These are phyloP conservation scores for Trichoderma asperelloides DNA, from an alignment of 495 filamentous ascomycete genomes.

Conservation along the genomic window DNA sequence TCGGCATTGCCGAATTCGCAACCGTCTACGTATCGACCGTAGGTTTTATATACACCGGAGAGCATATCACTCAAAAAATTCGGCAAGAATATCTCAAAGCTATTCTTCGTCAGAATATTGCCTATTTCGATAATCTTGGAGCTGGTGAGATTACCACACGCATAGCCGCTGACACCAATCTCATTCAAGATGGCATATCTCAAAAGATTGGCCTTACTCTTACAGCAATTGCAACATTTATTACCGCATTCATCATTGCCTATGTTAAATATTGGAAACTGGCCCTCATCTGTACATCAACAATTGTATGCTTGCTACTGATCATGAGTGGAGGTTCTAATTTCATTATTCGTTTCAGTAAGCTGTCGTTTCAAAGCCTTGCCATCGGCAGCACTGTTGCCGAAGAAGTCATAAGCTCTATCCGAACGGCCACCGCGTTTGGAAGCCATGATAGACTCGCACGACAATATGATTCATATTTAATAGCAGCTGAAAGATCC, in stretches of 20 bases:
- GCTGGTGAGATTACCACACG: conserved; percentile 81
- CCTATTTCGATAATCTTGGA: conserved; percentile 28
- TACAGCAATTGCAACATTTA: conserved; percentile 64
- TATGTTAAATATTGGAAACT: conserved; percentile 81
- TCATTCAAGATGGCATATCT: conserved; percentile 26
- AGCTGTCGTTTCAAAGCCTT: conserved; percentile 65
- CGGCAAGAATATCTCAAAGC: conserved; percentile 26
- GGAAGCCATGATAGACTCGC: conserved; percentile 85
- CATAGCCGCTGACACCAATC: conserved; percentile 20
- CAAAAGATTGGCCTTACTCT: conserved; percentile 76
- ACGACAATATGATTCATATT: conserved; percentile 68
- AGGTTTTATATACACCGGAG: conserved; percentile 15
- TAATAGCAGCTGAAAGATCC: conserved; percentile 63
- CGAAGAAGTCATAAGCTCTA: conserved; percentile 90
- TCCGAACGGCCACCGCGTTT: conserved; percentile 89
- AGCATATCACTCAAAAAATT: conserved; percentile 19
- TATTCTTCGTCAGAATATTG: conserved; percentile 27
- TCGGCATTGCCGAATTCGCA: conserved; percentile 44
- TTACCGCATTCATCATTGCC: conserved; percentile 82
- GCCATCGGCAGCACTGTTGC: conserved; percentile 80
- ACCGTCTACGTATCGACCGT: conserved; percentile 39
- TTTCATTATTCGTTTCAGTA: conserved; percentile 74
- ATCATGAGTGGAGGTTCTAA: conserved; percentile 63
- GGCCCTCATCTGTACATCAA: conserved; percentile 60
- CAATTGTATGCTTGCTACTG: conserved; percentile 65